These are phyloP conservation scores for Phytopythium kandeliae DNA, from an alignment of 352 stramenopile genomes.

Conservation along the genomic window DNA sequence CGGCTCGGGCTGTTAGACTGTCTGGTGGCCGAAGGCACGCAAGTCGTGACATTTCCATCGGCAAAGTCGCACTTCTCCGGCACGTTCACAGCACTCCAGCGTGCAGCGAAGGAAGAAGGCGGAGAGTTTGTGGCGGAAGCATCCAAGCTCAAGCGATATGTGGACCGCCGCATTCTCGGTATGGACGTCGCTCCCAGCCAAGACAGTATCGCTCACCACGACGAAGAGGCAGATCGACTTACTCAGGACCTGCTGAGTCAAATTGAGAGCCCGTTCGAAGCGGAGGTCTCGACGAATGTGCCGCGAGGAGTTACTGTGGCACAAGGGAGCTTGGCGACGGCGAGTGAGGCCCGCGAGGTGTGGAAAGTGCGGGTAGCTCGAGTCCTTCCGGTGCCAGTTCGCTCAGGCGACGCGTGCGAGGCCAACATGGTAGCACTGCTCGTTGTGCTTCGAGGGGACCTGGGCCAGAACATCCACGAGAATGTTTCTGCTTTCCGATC, in stretches of 20 bases:
- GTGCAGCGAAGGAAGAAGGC: conserved; percentile 10
- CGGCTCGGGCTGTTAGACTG: conserved; percentile 49
- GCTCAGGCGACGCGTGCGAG: neutral
- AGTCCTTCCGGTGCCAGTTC: neutral
- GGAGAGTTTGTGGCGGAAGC: conserved; percentile 15
- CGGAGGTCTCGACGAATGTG: neutral
- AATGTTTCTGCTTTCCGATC: neutral
- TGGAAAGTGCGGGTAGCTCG: neutral
- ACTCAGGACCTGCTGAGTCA: conserved; percentile 45
- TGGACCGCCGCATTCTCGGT: conserved; percentile 37
- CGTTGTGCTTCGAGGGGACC: neutral
- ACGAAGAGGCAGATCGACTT: conserved; percentile 37
- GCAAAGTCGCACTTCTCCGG: conserved; percentile 49
- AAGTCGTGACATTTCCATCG: conserved; percentile 47
- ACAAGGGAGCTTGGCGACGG: neutral
- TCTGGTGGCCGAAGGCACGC: conserved; percentile 43
- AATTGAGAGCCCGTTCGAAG: conserved; percentile 12
- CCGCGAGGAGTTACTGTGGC: neutral
- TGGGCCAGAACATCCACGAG: neutral
- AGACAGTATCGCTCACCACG: conserved; percentile 12
- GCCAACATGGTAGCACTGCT: conserved; percentile 3
- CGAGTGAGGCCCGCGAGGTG: neutral
- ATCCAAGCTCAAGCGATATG: conserved; percentile 32
- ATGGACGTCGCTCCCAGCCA: conserved; percentile 35
- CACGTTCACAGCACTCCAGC: conserved; percentile 12